Base-by-base conservation (phyloP, 805 yeast genomes). In the Candida boleticola region DNA sequence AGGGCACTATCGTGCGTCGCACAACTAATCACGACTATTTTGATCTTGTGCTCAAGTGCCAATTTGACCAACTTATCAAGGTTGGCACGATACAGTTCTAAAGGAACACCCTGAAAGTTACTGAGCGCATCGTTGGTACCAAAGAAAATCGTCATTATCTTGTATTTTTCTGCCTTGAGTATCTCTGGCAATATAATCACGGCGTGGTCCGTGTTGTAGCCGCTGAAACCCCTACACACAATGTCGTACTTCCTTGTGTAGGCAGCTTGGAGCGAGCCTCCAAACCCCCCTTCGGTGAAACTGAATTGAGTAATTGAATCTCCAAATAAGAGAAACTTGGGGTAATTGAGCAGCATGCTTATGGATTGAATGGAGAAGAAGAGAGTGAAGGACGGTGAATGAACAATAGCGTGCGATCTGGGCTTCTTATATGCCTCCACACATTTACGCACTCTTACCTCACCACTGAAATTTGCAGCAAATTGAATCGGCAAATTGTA, bases 151-250 rank as follows among this genome's bases (percentile, higher is more conserved):
- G 81, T 77, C 44, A 80, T 67, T 36, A 76, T 1, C 41, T 39
- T 2, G 47, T 51, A 39, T 49, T 49, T 37, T 14, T 63, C 86
- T 3, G 60, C 53, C 18, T 72, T 66, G 26, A 88, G 60, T 3
- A 86, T 50, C 36, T 68, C 61, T 14, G 65, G 67, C 22, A 68
- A 50, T 5, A 66, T 47, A 1, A 47, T 32, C 7, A 68, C 53
- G 0, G 78, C 89, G 63, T 82, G 82, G 27, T 79, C 75, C 0
- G 89, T 64, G 50, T 75, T 86, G 64, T 86, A 89, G 0, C 97
- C 97, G 1, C 80, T 57, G 53, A 67, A 87, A 0, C 97, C 97
- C 44, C 96, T 68, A 31, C 77, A 81, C 1, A 89, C 54, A 2
- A 90, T 66, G 49, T 87, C 92, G 36, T 87, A 51, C 54, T 72